These are phyloP conservation scores for Coniosporium apollinis DNA, from an alignment of 495 filamentous ascomycete species.

Conservation along the genomic window DNA sequence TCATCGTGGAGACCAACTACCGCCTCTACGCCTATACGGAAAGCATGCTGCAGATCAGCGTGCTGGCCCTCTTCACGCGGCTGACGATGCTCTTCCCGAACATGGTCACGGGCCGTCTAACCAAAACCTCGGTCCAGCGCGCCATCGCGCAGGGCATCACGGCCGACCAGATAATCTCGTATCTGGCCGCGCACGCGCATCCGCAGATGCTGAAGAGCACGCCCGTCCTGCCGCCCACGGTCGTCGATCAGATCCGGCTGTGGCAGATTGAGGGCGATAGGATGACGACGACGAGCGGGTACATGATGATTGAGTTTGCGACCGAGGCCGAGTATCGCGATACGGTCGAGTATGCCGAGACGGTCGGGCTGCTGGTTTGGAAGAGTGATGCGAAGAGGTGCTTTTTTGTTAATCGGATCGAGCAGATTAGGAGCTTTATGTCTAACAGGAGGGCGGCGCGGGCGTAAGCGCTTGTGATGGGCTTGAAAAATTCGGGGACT, in stretches of 20 bases:
- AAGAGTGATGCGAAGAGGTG: constrained; percentile 57
- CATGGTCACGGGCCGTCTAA: constrained; percentile 77
- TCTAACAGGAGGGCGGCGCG: constrained; percentile 35
- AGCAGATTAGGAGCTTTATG: constrained; percentile 69
- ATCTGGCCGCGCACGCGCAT: constrained; percentile 78
- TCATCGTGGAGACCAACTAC: constrained; percentile 98
- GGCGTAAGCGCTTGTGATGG: no score
- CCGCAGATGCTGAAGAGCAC: constrained; percentile 63
- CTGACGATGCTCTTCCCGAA: constrained; percentile 80
- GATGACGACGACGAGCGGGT: constrained; percentile 66
- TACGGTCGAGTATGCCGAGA: constrained; percentile 62
- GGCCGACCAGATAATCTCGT: constrained; percentile 73
- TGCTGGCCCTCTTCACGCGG: constrained; percentile 76
- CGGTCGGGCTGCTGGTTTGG: constrained; percentile 85
- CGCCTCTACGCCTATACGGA: constrained; percentile 91
- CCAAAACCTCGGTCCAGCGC: constrained; percentile 64
- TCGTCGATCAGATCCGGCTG: constrained; percentile 90
- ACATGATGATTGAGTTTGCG: constrained; percentile 78
- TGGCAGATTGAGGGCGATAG: constrained; percentile 97
- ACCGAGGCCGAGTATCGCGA: constrained; percentile 58
- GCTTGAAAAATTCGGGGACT: not conserved
- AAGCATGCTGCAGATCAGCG: constrained; percentile 80
- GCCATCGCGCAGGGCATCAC: constrained; percentile 88
- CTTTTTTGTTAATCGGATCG: constrained; percentile 76
- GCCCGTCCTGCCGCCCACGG: constrained; percentile 75